Evolutionary conservation across 164 flowering plant species (phyloP).

Genomic region (Buxus sempervirens): DNA sequence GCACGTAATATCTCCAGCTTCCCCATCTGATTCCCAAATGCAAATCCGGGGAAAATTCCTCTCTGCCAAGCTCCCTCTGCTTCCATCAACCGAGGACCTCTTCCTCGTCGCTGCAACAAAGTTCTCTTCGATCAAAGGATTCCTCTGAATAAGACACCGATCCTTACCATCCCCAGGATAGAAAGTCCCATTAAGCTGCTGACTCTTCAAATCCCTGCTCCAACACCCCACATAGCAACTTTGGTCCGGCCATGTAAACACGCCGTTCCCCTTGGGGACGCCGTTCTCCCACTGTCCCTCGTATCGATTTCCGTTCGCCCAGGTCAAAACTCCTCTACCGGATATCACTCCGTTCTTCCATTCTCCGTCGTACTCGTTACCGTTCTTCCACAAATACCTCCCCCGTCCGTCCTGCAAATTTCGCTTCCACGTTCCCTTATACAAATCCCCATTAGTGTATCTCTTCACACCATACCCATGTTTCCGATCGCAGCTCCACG

Average conservation of each 20-base stretch:
- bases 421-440: constrained; percentile 65
- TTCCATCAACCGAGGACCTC: constrained; percentile 56
- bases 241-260: constrained; percentile 69
- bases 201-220: constrained; percentile 39
- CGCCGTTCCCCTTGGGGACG: constrained; percentile 59
- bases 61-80: constrained; percentile 39
- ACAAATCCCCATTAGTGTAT: constrained; percentile 78
- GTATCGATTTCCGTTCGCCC: constrained; percentile 63
- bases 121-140: constrained; percentile 9
- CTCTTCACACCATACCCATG: constrained; percentile 70
- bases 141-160: not conserved
- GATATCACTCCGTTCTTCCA: constrained; percentile 71
- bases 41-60: constrained; percentile 72
- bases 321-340: constrained; percentile 60
- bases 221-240: constrained; percentile 51
- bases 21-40: constrained; percentile 88
- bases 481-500: constrained; percentile 64
- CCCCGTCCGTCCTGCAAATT: constrained; percentile 77
- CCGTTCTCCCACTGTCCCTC: constrained; percentile 82
- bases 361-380: constrained; percentile 72
- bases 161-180: constrained; percentile 20
- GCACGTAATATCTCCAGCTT: constrained; percentile 86
- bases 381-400: constrained; percentile 70
- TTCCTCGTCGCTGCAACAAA: constrained; percentile 32
- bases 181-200: constrained; percentile 42